A percentile compares a stretch with the other conserved stretches of the same genome.
Evolutionary conservation across 805 yeast genomes (phyloP).

Genomic region (Diddensiella transvaalensis): DNA sequence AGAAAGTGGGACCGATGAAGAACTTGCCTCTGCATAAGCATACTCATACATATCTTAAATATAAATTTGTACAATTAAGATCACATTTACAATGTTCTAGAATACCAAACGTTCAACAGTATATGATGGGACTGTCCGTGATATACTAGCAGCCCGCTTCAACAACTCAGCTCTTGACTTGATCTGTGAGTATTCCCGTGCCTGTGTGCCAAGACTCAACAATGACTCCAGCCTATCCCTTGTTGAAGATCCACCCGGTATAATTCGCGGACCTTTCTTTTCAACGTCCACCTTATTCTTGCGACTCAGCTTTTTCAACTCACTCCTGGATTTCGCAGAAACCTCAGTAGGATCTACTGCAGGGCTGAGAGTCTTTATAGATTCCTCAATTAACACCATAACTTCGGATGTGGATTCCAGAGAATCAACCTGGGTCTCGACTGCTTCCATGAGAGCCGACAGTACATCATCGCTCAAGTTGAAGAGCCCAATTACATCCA

Average conservation of each 20-base stretch:
- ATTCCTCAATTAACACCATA: constrained; percentile 27
- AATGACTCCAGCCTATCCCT: not conserved
- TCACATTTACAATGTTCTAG: constrained; percentile 8
- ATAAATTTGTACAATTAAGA: constrained; percentile 1
- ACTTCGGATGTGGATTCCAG: constrained; percentile 22
- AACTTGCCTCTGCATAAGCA: not conserved
- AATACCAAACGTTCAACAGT: constrained; percentile 32
- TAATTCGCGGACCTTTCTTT: not conserved
- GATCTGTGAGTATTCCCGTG: not conserved
- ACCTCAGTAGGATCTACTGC: constrained; percentile 18
- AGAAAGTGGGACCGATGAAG: constrained; percentile 20
- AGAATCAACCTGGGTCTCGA: constrained; percentile 47
- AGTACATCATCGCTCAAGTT: constrained; percentile 56
- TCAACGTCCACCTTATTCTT: constrained; percentile 14
- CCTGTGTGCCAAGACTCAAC: not conserved
- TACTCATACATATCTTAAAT: not conserved
- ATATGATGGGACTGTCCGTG: constrained; percentile 29
- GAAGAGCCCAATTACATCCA: constrained; percentile 72
- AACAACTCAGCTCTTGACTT: constrained; percentile 7
- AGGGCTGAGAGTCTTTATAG: constrained; percentile 24
- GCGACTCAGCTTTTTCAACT: constrained; percentile 25
- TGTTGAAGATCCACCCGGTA: not conserved
- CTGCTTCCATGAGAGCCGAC: constrained; percentile 41
- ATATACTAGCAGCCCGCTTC: constrained; percentile 20
- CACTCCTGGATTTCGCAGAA: constrained; percentile 19